These are phyloP conservation scores for Rhodotorula sp. DNA, from an alignment of 1,284 basidiomycete species.

Conservation along the genomic window DNA sequence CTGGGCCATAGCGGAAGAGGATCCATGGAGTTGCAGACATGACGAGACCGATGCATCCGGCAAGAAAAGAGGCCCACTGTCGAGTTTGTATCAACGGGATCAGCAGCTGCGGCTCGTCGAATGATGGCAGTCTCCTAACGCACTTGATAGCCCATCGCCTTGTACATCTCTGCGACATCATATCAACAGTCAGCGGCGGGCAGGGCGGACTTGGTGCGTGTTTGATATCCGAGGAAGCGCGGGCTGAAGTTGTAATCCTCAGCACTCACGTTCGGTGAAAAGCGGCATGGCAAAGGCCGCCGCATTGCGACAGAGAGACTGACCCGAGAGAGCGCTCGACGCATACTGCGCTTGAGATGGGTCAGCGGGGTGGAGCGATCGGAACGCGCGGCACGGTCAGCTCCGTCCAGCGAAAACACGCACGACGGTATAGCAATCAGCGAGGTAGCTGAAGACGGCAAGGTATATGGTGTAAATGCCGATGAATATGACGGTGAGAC, in stretches of 20 bases:
- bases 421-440: conserved; percentile 42
- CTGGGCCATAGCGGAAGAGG: conserved; percentile 20
- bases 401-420: background rate
- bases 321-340: conserved; percentile 41
- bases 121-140: background rate
- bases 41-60: conserved; percentile 24
- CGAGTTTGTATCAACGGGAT: background rate
- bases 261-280: conserved; percentile 17
- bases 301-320: conserved; percentile 37
- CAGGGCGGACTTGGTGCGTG: no score
- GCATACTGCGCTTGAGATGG: conserved; percentile 42
- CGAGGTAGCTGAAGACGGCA: conserved; percentile 39
- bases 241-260: background rate
- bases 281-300: conserved; percentile 32
- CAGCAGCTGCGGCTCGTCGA: background rate
- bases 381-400: no score
- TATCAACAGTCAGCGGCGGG: no score
- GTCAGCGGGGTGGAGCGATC: background rate
- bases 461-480: conserved; percentile 46
- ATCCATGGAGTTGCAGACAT: conserved; percentile 27
- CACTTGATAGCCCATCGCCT: conserved; percentile 27
- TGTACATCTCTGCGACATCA: conserved; percentile 18
- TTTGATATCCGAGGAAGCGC: no score
- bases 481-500: conserved; percentile 32
- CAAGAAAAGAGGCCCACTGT: conserved; percentile 32